A percentile compares a stretch with the other conserved stretches of the same genome.
Conservation (phyloP, 2,329 filamentous ascomycete genomes). For the Stenocarpella maydis region DNA sequence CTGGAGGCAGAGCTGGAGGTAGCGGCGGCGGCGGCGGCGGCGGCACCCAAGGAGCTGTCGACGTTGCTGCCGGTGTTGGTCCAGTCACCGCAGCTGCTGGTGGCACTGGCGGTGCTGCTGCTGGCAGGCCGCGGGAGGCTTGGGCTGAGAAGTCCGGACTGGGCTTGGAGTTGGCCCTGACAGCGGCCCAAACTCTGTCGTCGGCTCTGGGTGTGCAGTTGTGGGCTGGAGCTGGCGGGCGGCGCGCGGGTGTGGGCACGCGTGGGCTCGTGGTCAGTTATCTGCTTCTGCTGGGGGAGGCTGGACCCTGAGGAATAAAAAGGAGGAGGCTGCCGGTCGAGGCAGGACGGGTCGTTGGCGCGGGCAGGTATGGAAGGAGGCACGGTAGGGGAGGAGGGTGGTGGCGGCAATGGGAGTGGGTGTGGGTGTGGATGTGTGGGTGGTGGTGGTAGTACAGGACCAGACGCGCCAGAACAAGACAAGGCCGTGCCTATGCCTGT, state of each 20-base stretch:
- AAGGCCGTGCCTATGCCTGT: conserved; percentile 12
- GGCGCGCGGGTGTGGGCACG: neutral
- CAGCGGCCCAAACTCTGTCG: conserved; percentile 2
- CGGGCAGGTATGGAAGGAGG: conserved; percentile 12
- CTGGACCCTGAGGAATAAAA: conserved; percentile 6
- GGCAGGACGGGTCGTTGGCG: conserved; percentile 8
- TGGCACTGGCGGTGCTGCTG: conserved; percentile 9
- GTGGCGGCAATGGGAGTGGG: neutral
- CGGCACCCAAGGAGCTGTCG: conserved; percentile 1
- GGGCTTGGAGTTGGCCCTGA: conserved; percentile 9
- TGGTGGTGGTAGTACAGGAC: neutral
- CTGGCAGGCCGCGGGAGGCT: conserved; percentile 25
- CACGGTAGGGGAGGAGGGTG: conserved; percentile 1
- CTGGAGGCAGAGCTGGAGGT: neutral
- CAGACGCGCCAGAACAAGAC: conserved; percentile 16
- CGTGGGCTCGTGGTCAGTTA: neutral
- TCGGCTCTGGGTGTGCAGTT: neutral
- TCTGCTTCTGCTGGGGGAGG: neutral
- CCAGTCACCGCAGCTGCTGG: conserved; percentile 12
- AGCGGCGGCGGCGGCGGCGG: neutral
- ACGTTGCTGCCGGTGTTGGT: conserved; percentile 12
- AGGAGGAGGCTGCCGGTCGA: neutral
- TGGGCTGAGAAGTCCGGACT: conserved; percentile 3
- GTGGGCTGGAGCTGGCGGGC: neutral
- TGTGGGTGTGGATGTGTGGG: neutral